Conservation (phyloP, 345 rosid genomes). For the Hirschfeldia incana region DNA sequence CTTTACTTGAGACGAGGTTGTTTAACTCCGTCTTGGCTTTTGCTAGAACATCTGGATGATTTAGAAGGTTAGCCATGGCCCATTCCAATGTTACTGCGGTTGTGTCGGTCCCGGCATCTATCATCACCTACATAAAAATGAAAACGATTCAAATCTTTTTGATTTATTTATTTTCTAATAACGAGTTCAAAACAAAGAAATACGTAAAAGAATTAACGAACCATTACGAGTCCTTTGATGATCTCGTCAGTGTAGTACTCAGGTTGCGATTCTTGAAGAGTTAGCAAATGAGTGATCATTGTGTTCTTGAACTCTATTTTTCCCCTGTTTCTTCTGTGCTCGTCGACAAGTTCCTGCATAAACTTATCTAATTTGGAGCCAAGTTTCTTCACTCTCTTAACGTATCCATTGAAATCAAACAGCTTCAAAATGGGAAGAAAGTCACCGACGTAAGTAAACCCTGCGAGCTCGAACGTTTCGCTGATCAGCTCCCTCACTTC, state of each 20-base stretch:
- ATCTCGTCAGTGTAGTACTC: slow-evolving; percentile 46
- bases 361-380: slow-evolving; percentile 38
- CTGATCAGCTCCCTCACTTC: slow-evolving; percentile 38
- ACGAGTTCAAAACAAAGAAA: neutral
- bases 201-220: neutral
- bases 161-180: neutral
- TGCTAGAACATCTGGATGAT: neutral
- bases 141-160: neutral
- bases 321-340: slow-evolving; percentile 21
- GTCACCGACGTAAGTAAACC: slow-evolving; percentile 41
- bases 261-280: slow-evolving; percentile 45
- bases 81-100: slow-evolving; percentile 16
- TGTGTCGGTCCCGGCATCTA: slow-evolving; percentile 12
- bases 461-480: slow-evolving; percentile 26
- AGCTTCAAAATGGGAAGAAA: slow-evolving; percentile 44
- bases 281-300: slow-evolving; percentile 53
- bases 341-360: slow-evolving; percentile 48
- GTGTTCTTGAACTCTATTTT: slow-evolving; percentile 24
- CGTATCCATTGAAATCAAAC: slow-evolving; percentile 31
- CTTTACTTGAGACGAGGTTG: neutral
- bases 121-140: neutral
- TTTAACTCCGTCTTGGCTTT: neutral
- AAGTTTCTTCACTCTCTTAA: slow-evolving; percentile 31
- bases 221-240: slow-evolving; percentile 50
- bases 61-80: slow-evolving; percentile 21